Evolutionary conservation across 345 rosid genomes (phyloP), one percentile per base, ranked within the genome.

Genomic region (Schrenkiella parvula): DNA sequence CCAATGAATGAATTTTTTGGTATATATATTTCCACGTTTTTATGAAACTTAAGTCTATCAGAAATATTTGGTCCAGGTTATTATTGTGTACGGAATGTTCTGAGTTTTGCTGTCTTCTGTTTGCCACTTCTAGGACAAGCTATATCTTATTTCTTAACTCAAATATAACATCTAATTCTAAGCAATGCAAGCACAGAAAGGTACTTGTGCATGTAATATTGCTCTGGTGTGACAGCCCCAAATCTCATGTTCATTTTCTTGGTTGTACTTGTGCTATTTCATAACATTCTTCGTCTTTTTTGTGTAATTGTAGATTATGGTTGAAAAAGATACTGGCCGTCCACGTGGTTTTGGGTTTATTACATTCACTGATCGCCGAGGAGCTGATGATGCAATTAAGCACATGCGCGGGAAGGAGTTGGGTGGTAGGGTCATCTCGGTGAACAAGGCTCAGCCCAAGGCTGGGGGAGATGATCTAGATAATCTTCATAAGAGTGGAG

Each of bases 311-410:
- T 52, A 91, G 98, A 84, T 93, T 59, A 91, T 90, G 93, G 32
- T 89, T 81, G 93, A 82, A 69, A 90, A 87, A 81, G 93, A 90
- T 52, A 86, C 92, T 12, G 93, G 97, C 9, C 96, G 96, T 34
- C 85, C 96, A 48, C 97, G 92, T 46, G 98, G 97, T 51, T 90
- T 93, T 81, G 98, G 97, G 38, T 93, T 93, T 78, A 84, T 93
- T 12, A 93, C 98, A 38, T 90, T 78, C 76, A 56, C 89, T 2
- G 93, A 93, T 78, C 93, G 84, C 25, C 85, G 87, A 51, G 93
- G 90, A 67, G 92, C 90, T 92, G 96, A 93, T 46, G 90, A 89
- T 64, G 96, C 98, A 29, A 93, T 90, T 31, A 82, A 88, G 68
- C 88, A 90, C 73, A 93, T 90, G 97, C 89, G 91, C 72, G 96